Percentiles rank a stretch among this genome's conserved stretches.
These are phyloP conservation scores for Mucor indicus DNA, from an alignment of 371 early-diverging fungal species.

Conservation along the genomic window DNA sequence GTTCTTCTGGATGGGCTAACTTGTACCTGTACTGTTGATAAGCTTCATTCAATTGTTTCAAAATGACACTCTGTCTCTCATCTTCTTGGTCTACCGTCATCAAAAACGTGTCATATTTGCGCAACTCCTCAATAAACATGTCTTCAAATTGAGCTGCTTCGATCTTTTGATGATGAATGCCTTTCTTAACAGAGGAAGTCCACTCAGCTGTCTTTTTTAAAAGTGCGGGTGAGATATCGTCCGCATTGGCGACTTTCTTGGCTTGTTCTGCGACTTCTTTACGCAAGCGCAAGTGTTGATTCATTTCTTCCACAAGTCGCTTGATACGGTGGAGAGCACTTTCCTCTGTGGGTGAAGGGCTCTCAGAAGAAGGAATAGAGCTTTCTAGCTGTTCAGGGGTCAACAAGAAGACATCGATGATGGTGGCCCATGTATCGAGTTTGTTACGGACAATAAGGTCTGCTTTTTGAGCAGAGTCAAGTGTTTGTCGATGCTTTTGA, in stretches of 20 bases:
- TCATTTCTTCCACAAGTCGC: conserved; percentile 29
- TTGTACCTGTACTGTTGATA: conserved; percentile 37
- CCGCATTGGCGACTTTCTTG: conserved; percentile 51
- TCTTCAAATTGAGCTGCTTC: conserved; percentile 83
- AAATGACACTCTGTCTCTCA: conserved; percentile 54
- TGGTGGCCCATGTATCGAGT: conserved; percentile 58
- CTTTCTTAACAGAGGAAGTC: conserved; percentile 56
- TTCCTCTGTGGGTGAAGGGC: background rate
- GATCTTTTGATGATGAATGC: conserved; percentile 67
- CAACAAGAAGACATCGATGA: conserved; percentile 37
- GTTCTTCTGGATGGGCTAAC: conserved; percentile 32
- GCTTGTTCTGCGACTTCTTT: conserved; percentile 29
- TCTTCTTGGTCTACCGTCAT: conserved; percentile 58
- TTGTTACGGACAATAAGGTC: conserved; percentile 63
- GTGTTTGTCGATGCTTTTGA: conserved; percentile 57
- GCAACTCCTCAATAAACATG: conserved; percentile 64
- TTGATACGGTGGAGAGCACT: conserved; percentile 14
- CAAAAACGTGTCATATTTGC: conserved; percentile 67
- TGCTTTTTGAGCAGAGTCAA: conserved; percentile 66
- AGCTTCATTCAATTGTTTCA: conserved; percentile 57
- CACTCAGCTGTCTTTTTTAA: conserved; percentile 46
- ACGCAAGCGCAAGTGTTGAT: conserved; percentile 23
- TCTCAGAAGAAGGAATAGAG: conserved; percentile 18
- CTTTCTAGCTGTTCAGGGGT: conserved; percentile 37
- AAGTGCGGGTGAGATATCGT: conserved; percentile 66